Evolutionary conservation across 768 basidiomycete species (phyloP).

Genomic region (Pleurotus ostreatus): DNA sequence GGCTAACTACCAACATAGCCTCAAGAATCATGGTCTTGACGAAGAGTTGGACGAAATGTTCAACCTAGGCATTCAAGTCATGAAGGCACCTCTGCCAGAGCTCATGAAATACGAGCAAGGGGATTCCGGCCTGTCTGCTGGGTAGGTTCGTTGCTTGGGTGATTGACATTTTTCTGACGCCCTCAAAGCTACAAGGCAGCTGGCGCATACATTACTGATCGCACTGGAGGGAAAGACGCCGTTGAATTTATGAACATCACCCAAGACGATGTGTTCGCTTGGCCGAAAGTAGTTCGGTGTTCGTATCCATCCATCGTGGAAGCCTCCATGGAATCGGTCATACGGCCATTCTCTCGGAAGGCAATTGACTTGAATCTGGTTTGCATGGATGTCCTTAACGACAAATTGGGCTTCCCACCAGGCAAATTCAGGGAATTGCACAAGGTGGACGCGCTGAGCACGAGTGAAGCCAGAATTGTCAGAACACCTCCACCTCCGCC

Average conservation of each 20-base stretch:
- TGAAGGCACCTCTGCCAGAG: constrained; percentile 49
- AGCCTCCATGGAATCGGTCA: constrained; percentile 42
- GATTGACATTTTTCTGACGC: not conserved
- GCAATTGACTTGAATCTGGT: constrained; percentile 52
- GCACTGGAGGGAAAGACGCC: constrained; percentile 51
- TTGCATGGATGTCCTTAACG: constrained; percentile 51
- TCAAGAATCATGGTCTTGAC: constrained; percentile 54
- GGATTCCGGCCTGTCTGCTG: constrained; percentile 18
- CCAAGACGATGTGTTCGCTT: constrained; percentile 65
- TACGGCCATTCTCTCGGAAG: constrained; percentile 55
- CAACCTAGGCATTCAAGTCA: constrained; percentile 47
- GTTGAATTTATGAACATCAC: constrained; percentile 65
- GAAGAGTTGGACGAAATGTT: constrained; percentile 49
- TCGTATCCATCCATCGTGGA: constrained; percentile 53
- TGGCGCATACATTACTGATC: constrained; percentile 60
- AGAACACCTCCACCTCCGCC: constrained; percentile 37
- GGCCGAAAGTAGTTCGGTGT: constrained; percentile 47
- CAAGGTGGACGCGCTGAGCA: constrained; percentile 30
- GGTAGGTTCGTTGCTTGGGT: not conserved
- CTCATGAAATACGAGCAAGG: constrained; percentile 59
- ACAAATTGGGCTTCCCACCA: constrained; percentile 45
- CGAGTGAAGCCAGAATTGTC: constrained; percentile 55
- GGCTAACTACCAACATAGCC: constrained; percentile 20
- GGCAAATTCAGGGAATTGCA: constrained; percentile 19
- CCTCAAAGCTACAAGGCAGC: constrained; percentile 52